Evolutionary conservation across 495 filamentous ascomycete genomes (phyloP).

Genomic region (Aspergillus hancockii): DNA sequence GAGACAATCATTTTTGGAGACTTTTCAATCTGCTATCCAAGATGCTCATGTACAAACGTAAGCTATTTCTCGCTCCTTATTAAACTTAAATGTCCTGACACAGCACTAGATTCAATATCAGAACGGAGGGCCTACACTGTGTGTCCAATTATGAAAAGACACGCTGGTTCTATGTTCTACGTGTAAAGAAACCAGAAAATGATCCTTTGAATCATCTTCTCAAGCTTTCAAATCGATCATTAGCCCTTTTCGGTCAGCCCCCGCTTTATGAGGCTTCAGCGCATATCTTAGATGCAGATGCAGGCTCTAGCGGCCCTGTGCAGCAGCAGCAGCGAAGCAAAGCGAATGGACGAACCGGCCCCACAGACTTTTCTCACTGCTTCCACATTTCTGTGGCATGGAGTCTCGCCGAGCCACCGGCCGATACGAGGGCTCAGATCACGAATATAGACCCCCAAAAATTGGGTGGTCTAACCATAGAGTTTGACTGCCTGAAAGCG

Average conservation of each 20-base stretch:
- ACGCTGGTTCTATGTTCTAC: slow-evolving; percentile 84
- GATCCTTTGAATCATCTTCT: slow-evolving; percentile 66
- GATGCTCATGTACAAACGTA: slow-evolving; percentile 48
- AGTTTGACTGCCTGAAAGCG: slow-evolving; percentile 56
- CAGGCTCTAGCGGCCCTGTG: background rate
- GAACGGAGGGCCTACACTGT: slow-evolving; percentile 56
- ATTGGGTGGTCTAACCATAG: slow-evolving; percentile 24
- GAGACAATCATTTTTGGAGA: slow-evolving; percentile 60
- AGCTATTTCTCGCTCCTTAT: slow-evolving; percentile 16
- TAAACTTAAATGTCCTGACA: slow-evolving; percentile 1
- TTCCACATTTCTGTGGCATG: slow-evolving; percentile 87
- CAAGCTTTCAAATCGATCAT: slow-evolving; percentile 61
- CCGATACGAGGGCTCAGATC: slow-evolving; percentile 27
- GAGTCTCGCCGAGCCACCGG: slow-evolving; percentile 50
- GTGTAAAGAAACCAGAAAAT: slow-evolving; percentile 47
- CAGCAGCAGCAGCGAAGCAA: background rate
- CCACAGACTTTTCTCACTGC: slow-evolving; percentile 44
- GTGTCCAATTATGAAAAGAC: slow-evolving; percentile 72
- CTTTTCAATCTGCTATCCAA: slow-evolving; percentile 33
- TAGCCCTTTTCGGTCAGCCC: slow-evolving; percentile 63
- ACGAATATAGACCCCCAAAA: slow-evolving; percentile 32
- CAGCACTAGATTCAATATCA: slow-evolving; percentile 51
- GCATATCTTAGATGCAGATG: background rate
- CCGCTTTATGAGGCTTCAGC: slow-evolving; percentile 58
- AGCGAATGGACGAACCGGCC: background rate